A percentile compares a stretch with the other conserved stretches of the same genome.
Conservation (phyloP, 2,329 filamentous ascomycete species). For the Passalora sequoiae region DNA sequence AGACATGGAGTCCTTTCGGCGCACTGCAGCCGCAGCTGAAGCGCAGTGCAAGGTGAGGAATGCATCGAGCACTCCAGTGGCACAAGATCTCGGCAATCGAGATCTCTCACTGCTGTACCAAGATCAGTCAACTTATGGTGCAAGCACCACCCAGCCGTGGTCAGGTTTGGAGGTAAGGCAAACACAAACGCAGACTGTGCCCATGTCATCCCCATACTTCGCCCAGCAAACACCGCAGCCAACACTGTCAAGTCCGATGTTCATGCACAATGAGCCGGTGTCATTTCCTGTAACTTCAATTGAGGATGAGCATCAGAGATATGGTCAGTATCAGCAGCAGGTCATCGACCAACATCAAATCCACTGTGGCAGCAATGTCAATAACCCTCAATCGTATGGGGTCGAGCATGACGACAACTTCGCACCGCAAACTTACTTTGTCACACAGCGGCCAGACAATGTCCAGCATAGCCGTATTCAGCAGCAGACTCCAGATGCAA, state of each 20-base stretch:
- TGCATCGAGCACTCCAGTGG: neutral
- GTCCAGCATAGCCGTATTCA: neutral
- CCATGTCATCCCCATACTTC: neutral
- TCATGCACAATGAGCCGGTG: neutral
- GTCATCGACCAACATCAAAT: neutral
- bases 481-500: neutral
- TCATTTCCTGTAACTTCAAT: neutral
- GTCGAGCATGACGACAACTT: neutral
- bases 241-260: neutral
- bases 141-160: neutral
- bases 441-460: neutral
- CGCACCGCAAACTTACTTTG: neutral
- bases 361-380: neutral
- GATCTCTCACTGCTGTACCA: neutral
- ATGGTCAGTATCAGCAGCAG: constrained; percentile 1
- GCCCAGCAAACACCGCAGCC: neutral
- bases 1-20: neutral
- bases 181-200: neutral
- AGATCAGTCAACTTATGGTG: neutral
- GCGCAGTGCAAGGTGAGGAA: neutral
- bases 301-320: constrained; percentile 1
- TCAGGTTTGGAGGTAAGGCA: neutral
- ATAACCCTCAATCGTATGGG: neutral
- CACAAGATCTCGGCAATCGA: neutral
- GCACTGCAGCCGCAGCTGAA: neutral